These are phyloP conservation scores for Globisporangium barbulae DNA, from an alignment of 352 stramenopile species.

Conservation along the genomic window DNA sequence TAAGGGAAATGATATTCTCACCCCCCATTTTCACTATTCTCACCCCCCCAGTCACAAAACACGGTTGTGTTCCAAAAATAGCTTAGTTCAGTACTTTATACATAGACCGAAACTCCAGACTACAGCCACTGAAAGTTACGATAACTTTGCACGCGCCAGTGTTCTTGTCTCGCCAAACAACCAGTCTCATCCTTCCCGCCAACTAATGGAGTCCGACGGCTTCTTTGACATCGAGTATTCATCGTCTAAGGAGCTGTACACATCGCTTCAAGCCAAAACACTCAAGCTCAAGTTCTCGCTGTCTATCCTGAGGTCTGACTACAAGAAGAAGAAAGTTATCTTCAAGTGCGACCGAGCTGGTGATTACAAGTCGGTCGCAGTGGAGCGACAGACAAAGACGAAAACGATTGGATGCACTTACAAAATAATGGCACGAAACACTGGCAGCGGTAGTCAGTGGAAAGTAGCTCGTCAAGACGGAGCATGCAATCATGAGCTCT, in stretches of 20 bases:
- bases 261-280: constrained; percentile 1
- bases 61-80: constrained; percentile 4
- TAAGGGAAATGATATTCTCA: constrained; percentile 1
- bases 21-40: no score
- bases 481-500: not conserved
- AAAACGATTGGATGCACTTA: constrained; percentile 5
- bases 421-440: not conserved
- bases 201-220: not conserved
- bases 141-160: constrained; percentile 2
- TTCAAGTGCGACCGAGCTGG: not conserved
- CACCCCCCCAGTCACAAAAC: not conserved
- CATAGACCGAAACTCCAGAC: not conserved
- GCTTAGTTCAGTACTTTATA: constrained; percentile 4
- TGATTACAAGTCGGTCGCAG: not conserved
- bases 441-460: not conserved
- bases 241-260: constrained; percentile 1
- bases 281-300: constrained; percentile 1
- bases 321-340: constrained; percentile 2
- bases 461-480: not conserved
- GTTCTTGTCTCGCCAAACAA: constrained; percentile 1
- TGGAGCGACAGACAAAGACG: not conserved
- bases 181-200: not conserved
- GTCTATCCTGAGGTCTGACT: constrained; percentile 1
- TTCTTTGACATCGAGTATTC: constrained; percentile 3
- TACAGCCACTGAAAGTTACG: not conserved